Base-by-base conservation (phyloP, 441 rosid species). In the Erodium moschatum region DNA sequence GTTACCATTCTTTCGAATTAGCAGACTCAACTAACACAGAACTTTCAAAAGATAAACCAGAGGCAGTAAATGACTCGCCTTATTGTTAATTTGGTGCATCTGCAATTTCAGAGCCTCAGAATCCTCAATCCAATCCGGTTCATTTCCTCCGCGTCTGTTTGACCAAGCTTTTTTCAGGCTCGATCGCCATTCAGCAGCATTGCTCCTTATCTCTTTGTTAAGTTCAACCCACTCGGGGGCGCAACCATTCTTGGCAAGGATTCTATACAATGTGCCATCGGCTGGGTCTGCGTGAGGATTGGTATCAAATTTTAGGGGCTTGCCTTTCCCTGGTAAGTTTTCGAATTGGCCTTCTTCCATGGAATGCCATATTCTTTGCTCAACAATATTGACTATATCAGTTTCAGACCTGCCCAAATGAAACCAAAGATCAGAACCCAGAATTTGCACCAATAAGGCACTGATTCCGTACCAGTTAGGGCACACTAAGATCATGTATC, bases 211-310 rank as follows among this genome's bases (percentile, higher is more conserved):
- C 72, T 89, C 94, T 75, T 87, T 92, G 79, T 89, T 92, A 54
- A 90, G 96, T 69, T 92, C 94, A 64, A 88, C 84, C 97, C 98
- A 92, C 74, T 92, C 89, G 0, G 96, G 98, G n/a, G 96, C 92
- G 54, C 86, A 88, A 40, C 89, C 87, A 15, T 85, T 90, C 79
- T 87, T 86, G 2, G 90, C 81, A 8, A 90, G 92, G 74, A 92
- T 85, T 66, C 98, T 76, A 48, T 86, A 88, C 50, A 92, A 74
- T 16, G 93, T 87, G 74, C 88, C 94, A 62, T 90, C 98, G 0
- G 92, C 97, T 0, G 98, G 98, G 66, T 89, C 97, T 3, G 85
- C 88, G 3, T 90, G 97, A 27, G 96, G 89, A 80, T 87, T 85
- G 2, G 81, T 60, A 48, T 61, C 67, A 9, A 90, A 84, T 72